Conservation (phyloP, 1,139 yeast species). For the Arxiozyma heterogenica region DNA sequence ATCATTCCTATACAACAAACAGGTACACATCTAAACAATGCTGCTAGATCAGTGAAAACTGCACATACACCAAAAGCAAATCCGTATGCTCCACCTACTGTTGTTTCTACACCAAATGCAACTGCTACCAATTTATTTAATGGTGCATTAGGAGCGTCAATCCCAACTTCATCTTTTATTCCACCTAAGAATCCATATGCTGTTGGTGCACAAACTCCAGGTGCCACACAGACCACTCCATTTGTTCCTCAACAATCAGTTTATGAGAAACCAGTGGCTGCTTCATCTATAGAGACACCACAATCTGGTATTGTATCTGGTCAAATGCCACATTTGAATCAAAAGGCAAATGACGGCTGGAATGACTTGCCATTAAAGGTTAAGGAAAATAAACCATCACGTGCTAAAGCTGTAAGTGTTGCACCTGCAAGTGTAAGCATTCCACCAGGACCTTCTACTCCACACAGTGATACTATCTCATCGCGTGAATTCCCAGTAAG, state of each 20-base stretch:
- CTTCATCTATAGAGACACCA: slow-evolving; percentile 14
- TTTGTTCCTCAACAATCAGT: slow-evolving; percentile 8
- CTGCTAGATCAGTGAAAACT: background rate
- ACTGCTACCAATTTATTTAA: slow-evolving; percentile 1
- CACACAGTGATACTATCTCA: slow-evolving; percentile 5
- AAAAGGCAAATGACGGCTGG: slow-evolving; percentile 80
- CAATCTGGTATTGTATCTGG: slow-evolving; percentile 21
- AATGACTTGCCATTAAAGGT: slow-evolving; percentile 78
- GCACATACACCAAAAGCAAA: slow-evolving; percentile 9
- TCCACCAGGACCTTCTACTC: slow-evolving; percentile 3
- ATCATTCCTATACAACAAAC: background rate
- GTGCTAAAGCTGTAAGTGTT: slow-evolving; percentile 33
- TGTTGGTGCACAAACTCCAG: slow-evolving; percentile 10
- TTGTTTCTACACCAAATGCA: slow-evolving; percentile 5
- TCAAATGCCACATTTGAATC: slow-evolving; percentile 33
- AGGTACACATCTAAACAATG: background rate
- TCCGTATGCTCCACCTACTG: slow-evolving; percentile 39
- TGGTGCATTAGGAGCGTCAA: slow-evolving; percentile 10
- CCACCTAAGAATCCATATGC: slow-evolving; percentile 33
- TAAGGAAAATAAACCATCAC: slow-evolving; percentile 40
- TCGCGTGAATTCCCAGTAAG: background rate
- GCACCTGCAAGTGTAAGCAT: slow-evolving; percentile 22
- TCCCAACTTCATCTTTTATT: slow-evolving; percentile 11
- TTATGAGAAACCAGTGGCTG: slow-evolving; percentile 6
- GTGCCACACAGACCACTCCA: slow-evolving; percentile 1